These are phyloP conservation scores for Dryas octopetala DNA, from an alignment of 306 rosid genomes.

Conservation along the genomic window DNA sequence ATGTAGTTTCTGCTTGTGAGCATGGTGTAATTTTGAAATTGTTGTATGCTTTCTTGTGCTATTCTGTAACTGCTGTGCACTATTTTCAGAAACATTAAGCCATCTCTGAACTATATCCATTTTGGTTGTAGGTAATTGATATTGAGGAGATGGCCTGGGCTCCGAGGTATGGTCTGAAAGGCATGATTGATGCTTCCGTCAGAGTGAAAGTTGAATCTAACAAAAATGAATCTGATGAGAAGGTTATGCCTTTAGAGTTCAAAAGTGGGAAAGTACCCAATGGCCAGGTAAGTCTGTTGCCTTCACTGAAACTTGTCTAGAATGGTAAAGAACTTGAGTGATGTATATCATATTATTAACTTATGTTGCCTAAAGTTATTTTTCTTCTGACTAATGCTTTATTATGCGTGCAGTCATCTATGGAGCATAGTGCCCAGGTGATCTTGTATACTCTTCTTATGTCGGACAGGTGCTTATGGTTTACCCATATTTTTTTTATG, in stretches of 20 bases:
- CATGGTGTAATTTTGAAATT: not conserved
- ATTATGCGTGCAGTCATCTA: constrained; percentile 59
- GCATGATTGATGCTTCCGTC: constrained; percentile 95
- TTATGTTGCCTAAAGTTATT: constrained; percentile 20
- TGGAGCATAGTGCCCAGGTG: constrained; percentile 91
- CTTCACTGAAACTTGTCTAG: constrained; percentile 14
- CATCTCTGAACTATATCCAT: constrained; percentile 11
- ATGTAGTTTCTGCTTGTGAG: constrained; percentile 1
- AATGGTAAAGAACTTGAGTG: constrained; percentile 21
- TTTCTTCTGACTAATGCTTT: constrained; percentile 25
- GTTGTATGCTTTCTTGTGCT: constrained; percentile 1
- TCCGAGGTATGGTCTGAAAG: constrained; percentile 91
- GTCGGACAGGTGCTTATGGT: constrained; percentile 75
- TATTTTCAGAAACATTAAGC: not conserved
- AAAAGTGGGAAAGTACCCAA: constrained; percentile 74
- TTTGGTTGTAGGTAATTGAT: constrained; percentile 68
- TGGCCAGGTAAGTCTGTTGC: constrained; percentile 67
- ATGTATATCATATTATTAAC: not conserved
- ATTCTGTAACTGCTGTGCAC: not conserved
- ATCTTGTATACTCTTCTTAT: constrained; percentile 80
- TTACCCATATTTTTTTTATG: not conserved
- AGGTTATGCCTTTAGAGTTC: constrained; percentile 85
- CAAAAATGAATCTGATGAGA: constrained; percentile 42
- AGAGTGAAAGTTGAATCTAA: constrained; percentile 54
- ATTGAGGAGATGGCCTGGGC: constrained; percentile 99